These are phyloP conservation scores for Fusarium sp. DNA, from an alignment of 2,329 filamentous ascomycete genomes.

Conservation along the genomic window DNA sequence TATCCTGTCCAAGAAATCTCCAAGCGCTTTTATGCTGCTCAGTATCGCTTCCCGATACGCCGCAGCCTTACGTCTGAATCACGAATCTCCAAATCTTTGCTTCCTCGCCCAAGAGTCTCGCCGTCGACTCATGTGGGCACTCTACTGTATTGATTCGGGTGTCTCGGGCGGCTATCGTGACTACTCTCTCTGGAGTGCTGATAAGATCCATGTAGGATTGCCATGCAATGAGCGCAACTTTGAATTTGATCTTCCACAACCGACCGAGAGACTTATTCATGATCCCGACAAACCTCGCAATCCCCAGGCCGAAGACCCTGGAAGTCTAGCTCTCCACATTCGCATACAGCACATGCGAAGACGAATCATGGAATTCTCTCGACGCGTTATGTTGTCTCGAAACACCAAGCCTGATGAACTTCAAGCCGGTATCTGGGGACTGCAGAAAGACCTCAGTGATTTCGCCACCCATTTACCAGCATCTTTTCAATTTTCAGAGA, in stretches of 20 bases:
- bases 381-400: conserved; percentile 51
- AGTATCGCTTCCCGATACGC: conserved; percentile 57
- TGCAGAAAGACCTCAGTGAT: conserved; percentile 61
- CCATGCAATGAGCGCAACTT: conserved; percentile 59
- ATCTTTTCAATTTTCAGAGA: conserved; percentile 68
- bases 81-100: conserved; percentile 54
- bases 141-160: conserved; percentile 56
- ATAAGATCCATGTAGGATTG: conserved; percentile 54
- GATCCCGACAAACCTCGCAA: conserved; percentile 52
- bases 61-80: conserved; percentile 55
- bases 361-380: conserved; percentile 64
- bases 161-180: conserved; percentile 57
- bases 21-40: conserved; percentile 58
- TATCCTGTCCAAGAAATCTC: conserved; percentile 56
- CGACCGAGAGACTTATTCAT: conserved; percentile 62
- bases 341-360: conserved; percentile 66
- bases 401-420: conserved; percentile 57
- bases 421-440: conserved; percentile 55
- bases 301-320: conserved; percentile 60
- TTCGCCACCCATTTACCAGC: conserved; percentile 64
- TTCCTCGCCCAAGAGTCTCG: conserved; percentile 56
- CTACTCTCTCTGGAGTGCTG: conserved; percentile 56
- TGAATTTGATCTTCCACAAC: conserved; percentile 67
- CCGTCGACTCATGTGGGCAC: conserved; percentile 56
- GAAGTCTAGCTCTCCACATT: conserved; percentile 66